phyloP scores from a whole-genome alignment of 805 yeast genomes.

The Danielozyma ontarioensis region DNA sequence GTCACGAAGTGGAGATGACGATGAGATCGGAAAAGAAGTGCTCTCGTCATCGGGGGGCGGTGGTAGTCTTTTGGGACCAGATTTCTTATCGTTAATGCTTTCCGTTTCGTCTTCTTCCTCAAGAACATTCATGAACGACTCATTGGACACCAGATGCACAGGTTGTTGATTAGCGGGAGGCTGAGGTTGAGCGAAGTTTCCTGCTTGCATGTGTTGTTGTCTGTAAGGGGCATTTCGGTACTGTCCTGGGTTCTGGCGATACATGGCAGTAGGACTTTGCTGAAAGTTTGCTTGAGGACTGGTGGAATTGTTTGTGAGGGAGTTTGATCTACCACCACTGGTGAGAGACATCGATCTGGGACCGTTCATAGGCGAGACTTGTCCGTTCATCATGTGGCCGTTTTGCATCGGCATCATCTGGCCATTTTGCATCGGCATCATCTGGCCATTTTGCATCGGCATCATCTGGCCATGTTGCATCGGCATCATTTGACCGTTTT shows the following conservation, averaged over 20 bases:
- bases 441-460: too few species aligned
- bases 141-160: conserved; percentile 8
- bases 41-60: conserved; percentile 2
- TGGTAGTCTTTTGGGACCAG: conserved; percentile 2
- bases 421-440: too few species aligned
- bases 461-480: too few species aligned
- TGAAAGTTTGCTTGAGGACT: conserved; percentile 13
- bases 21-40: neutral
- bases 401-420: too few species aligned
- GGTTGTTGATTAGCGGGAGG: conserved; percentile 6
- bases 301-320: neutral
- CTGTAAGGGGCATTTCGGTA: too few species aligned
- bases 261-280: too few species aligned
- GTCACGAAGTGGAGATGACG: conserved; percentile 1
- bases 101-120: conserved; percentile 13
- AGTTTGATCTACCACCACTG: conserved; percentile 1
- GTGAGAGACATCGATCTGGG: conserved; percentile 8
- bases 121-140: conserved; percentile 12
- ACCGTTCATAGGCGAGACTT: too few species aligned
- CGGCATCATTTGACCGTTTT: too few species aligned
- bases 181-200: conserved; percentile 6
- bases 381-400: too few species aligned
- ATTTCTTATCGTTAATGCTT: neutral
- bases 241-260: too few species aligned
- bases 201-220: too few species aligned